Evolutionary conservation across 192 early-diverging fungal genomes (phyloP), one percentile per base, ranked within the genome.

Genomic region (Pilobolus umbonatus): DNA sequence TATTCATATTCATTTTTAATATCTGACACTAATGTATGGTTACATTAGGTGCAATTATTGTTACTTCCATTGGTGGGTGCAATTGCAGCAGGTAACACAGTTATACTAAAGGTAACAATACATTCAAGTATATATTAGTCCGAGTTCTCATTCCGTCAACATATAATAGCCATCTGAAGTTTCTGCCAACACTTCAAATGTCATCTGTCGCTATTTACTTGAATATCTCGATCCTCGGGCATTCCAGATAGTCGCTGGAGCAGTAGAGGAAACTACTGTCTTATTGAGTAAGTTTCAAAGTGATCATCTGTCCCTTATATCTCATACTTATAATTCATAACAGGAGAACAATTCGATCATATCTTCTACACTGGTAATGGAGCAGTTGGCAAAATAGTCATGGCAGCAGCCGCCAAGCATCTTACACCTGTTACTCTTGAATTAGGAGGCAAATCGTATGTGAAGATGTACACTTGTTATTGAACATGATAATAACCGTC

Each of bases 301-400:
- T 79, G 84, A 3, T 57, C 64, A 15, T 69, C 74, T 29, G 28
- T 85, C 7, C 14, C 5, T 12, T 5, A 15, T 42, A 42, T 4
- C 14, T 21, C 36, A 25, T 30, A 21, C 36, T 53, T 53, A 34
- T 35, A 10, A 31, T 14, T 21, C 22, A 35, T 35, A 35, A 53
- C n/a, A 22, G 70, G 75, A 25, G 61, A 85, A 36, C 77, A 74
- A 51, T 94, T 85, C 46, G 88, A 96, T 74, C 84, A 91, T 63
- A 92, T 90, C 61, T 92, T 90, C 55, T 96, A 90, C 75, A 96
- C 94, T 0, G 94, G 94, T 50, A 84, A 75, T 64, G 82, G 81
- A 12, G 25, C 54, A 26, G 88, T 96, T 29, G 94, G 81, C 47
- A 84, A 80, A 63, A 80, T 95, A 30, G 80, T 94, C 17, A 85